phyloP scores from a whole-genome alignment of 1,139 yeast genomes.

The Geotrichum aggregatum region DNA sequence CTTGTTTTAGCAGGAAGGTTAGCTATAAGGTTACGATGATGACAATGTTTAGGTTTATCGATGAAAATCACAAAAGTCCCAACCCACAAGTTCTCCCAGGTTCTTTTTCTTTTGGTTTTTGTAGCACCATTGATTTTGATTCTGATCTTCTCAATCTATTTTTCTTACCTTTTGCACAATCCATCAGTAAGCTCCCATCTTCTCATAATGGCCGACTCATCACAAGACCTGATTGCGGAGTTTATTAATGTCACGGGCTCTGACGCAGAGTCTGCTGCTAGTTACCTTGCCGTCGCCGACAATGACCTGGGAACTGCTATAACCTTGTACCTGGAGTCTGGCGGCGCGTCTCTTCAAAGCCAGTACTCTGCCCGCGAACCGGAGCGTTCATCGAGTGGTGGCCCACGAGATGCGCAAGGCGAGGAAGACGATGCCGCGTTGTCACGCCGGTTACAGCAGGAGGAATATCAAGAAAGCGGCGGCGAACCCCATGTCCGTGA shows the following conservation, averaged over 20 bases:
- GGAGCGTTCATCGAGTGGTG: slow-evolving; percentile 15
- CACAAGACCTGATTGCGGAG: slow-evolving; percentile 52
- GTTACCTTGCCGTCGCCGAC: slow-evolving; percentile 74
- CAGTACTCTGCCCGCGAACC: neutral
- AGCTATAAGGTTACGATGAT: too few species aligned
- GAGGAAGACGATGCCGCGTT: slow-evolving; percentile 51
- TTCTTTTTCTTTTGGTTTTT: too few species aligned
- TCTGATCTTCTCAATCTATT: neutral
- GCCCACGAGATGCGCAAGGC: slow-evolving; percentile 15
- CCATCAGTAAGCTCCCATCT: too few species aligned
- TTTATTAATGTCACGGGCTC: slow-evolving; percentile 84
- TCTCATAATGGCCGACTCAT: slow-evolving; percentile 2
- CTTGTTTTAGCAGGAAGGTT: too few species aligned
- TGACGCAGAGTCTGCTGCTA: slow-evolving; percentile 65
- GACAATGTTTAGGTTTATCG: too few species aligned
- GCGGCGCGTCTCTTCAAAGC: slow-evolving; percentile 36
- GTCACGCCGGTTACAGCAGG: slow-evolving; percentile 63
- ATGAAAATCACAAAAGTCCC: too few species aligned
- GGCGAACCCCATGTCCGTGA: slow-evolving; percentile 57
- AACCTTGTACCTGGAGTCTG: slow-evolving; percentile 73
- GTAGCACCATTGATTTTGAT: too few species aligned
- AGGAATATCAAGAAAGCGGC: slow-evolving; percentile 41
- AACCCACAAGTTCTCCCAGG: too few species aligned
- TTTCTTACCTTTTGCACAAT: too few species aligned
- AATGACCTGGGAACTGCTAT: slow-evolving; percentile 82